Evolutionary conservation across 176 grass and related monocot species (phyloP), one percentile per base, ranked within the genome.

Genomic region (Hsuehochloa calcarea): DNA sequence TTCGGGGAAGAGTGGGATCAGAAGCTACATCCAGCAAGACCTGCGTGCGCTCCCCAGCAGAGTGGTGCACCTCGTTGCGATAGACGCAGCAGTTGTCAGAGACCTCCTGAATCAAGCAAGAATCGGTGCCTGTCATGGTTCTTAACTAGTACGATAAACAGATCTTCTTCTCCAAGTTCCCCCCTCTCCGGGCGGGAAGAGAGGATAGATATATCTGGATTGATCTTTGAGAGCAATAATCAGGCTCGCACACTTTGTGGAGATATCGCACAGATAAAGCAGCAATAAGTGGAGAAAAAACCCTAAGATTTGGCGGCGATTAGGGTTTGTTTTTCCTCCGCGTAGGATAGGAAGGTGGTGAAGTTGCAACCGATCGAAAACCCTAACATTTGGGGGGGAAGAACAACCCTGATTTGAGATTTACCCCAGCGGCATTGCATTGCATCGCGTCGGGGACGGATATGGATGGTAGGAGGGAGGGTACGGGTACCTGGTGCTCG

Each of bases 1-100:
- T 94, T 20, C 90, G 88, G 13, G 87, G 90, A 29, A 92, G 78
- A 19, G 90, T 94, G 14, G 90, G 93, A 51, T 94, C 93, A 6
- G 81, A 65, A 14, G 84, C 65, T 5, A 90, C 93, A 51, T 94
- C 90, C 47, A 90, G 81, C 70, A 92, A 46, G 44, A 91, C 29
- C 79, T 94, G 90, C 15, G 84, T 94, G 17, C 82, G 81, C 74
- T 94, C 90, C 5, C 66, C 82, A 16, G 70, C 80, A 26, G 87
- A 39, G 65, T 94, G 92, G 49, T 79, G 80, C 40, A 94, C 81
- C 43, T 88, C 90, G 2, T 92, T 80, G 47, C 87, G 87, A n/a
- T 90, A 94, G 9, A 94, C 87, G 9, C 84, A 88, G 50, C 80
- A 82, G 65, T 81, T 80, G n/a, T 83, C 85, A 22, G 92, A 66